phyloP scores from a whole-genome alignment of 768 basidiomycete species.

The Mycena indigotica region DNA sequence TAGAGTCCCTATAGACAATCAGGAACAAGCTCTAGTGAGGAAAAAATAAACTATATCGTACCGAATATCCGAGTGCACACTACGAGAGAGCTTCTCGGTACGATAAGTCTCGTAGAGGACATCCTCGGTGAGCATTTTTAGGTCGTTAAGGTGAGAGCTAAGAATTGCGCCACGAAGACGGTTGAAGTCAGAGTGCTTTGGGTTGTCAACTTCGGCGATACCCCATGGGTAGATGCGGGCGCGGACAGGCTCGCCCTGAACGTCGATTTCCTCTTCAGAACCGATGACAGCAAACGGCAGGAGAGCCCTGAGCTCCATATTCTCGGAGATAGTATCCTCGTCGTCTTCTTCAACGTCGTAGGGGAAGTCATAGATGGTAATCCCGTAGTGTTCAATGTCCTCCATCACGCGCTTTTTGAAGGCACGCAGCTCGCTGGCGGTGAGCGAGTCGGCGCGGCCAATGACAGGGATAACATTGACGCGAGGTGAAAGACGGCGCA shows the following conservation, averaged over 20 bases:
- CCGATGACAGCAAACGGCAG: conserved; percentile 89
- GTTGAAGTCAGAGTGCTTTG: conserved; percentile 85
- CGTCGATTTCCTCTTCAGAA: conserved; percentile 82
- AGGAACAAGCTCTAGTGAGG: conserved; percentile 3
- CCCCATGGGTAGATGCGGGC: conserved; percentile 92
- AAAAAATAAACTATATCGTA: conserved; percentile 26
- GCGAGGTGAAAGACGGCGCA: conserved; percentile 84
- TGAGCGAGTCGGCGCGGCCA: conserved; percentile 87
- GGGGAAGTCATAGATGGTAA: conserved; percentile 93
- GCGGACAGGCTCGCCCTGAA: conserved; percentile 76
- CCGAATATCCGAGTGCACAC: conserved; percentile 61
- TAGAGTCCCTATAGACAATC: conserved; percentile 51
- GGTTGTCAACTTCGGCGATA: conserved; percentile 89
- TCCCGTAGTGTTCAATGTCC: conserved; percentile 87
- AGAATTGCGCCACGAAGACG: conserved; percentile 80
- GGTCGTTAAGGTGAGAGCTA: conserved; percentile 80
- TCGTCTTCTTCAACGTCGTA: conserved; percentile 94
- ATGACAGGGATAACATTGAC: conserved; percentile 94
- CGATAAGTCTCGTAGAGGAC: conserved; percentile 86
- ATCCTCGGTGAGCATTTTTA: conserved; percentile 83
- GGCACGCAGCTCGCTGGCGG: conserved; percentile 72
- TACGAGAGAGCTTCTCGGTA: conserved; percentile 84
- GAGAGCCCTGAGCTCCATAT: conserved; percentile 80
- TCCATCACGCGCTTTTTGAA: conserved; percentile 95
- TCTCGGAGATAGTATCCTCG: conserved; percentile 87